Conservation (phyloP, 495 filamentous ascomycete species). For the Astrothelium macrocarpum region DNA sequence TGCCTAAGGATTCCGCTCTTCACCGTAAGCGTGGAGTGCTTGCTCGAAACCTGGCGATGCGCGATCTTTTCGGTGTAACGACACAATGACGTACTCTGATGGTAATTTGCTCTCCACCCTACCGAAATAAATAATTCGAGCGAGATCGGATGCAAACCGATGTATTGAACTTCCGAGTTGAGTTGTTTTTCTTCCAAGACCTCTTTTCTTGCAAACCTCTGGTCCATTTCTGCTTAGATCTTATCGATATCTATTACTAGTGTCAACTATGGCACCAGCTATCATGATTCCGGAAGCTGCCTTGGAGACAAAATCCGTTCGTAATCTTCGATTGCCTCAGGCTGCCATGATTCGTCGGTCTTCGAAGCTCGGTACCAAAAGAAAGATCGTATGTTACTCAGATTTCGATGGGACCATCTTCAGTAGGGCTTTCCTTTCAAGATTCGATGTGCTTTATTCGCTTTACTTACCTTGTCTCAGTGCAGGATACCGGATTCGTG, state of each 20-base stretch:
- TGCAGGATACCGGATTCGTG: slow-evolving; percentile 70
- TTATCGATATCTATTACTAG: no score
- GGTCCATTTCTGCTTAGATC: no score
- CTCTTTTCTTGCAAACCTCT: background rate
- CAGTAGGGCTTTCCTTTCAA: no score
- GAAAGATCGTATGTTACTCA: slow-evolving; percentile 48
- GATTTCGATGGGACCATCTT: slow-evolving; percentile 74
- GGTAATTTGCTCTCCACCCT: background rate
- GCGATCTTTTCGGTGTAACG: background rate
- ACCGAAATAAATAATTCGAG: background rate
- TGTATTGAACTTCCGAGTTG: background rate
- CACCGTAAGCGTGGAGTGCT: background rate
- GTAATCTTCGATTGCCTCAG: background rate
- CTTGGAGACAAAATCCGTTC: background rate
- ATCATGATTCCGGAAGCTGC: background rate
- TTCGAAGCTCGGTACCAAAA: slow-evolving; percentile 20
- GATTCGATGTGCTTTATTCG: no score
- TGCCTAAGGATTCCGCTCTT: background rate
- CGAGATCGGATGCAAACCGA: background rate
- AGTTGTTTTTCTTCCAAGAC: background rate
- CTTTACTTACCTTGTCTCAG: background rate
- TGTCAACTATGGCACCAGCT: background rate
- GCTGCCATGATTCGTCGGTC: background rate
- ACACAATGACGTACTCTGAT: background rate
- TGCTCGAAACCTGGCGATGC: background rate